Percentiles rank a stretch among this genome's conserved stretches.
phyloP scores from a whole-genome alignment of 2,329 filamentous ascomycete genomes.

The Colletotrichum destructivum region DNA sequence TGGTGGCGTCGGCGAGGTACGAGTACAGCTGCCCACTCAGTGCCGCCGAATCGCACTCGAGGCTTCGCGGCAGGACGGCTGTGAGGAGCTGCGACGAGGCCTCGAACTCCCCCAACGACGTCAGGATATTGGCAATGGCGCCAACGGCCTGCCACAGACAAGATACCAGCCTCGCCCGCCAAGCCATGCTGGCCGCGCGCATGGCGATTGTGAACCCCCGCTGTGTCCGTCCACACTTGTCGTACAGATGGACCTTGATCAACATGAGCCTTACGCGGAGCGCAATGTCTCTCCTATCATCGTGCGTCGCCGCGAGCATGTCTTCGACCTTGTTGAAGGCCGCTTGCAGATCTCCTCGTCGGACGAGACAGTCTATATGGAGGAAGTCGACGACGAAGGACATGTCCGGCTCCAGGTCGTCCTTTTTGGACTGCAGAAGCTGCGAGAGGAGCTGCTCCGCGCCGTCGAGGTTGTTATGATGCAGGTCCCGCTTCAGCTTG shows the following conservation, averaged over 20 bases:
- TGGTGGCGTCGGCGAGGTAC: slow-evolving; percentile 81
- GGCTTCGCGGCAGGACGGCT: slow-evolving; percentile 80
- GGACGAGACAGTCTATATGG: slow-evolving; percentile 66
- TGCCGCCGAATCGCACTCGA: slow-evolving; percentile 77
- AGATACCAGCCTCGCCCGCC: slow-evolving; percentile 77
- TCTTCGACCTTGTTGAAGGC: slow-evolving; percentile 65
- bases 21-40: slow-evolving; percentile 79
- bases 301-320: slow-evolving; percentile 58
- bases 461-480: slow-evolving; percentile 67
- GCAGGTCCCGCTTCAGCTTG: slow-evolving; percentile 74
- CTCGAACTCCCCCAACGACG: slow-evolving; percentile 78
- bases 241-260: slow-evolving; percentile 80
- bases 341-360: slow-evolving; percentile 62
- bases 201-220: slow-evolving; percentile 84
- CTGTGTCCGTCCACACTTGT: slow-evolving; percentile 77
- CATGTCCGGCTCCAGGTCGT: slow-evolving; percentile 68
- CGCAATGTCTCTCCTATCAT: slow-evolving; percentile 69
- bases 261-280: slow-evolving; percentile 80
- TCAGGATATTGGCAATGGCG: slow-evolving; percentile 77
- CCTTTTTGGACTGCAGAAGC: slow-evolving; percentile 65
- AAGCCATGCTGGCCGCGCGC: slow-evolving; percentile 81
- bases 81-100: slow-evolving; percentile 76
- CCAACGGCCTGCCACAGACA: slow-evolving; percentile 82
- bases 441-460: slow-evolving; percentile 67
- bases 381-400: slow-evolving; percentile 66